A percentile compares a stretch with the other conserved stretches of the same genome.
These are phyloP conservation scores for Phytomonas francai DNA, from an alignment of 208 protist species.

Conservation along the genomic window DNA sequence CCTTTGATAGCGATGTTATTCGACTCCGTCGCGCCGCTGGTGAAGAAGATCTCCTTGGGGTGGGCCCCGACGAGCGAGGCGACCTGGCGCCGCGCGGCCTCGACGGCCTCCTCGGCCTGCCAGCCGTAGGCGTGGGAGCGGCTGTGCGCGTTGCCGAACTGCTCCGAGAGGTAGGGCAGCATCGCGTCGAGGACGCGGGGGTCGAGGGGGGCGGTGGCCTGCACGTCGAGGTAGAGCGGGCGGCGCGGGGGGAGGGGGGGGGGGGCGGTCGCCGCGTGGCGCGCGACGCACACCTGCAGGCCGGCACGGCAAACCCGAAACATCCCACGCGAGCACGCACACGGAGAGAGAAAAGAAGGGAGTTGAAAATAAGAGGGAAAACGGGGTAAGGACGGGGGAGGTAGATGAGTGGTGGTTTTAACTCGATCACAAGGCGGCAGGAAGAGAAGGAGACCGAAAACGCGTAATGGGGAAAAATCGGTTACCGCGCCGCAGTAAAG, in stretches of 20 bases:
- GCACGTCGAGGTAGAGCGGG: constrained; percentile 94
- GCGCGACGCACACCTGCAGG: too few relatives aligned
- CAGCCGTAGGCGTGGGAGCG: constrained; percentile 98
- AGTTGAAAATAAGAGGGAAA: too few relatives aligned
- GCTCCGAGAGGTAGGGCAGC: constrained; percentile 95
- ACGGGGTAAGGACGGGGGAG: too few relatives aligned
- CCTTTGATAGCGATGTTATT: constrained; percentile 99
- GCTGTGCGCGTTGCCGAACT: constrained; percentile 99
- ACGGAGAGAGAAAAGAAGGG: too few relatives aligned
- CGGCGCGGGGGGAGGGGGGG: constrained; percentile 17
- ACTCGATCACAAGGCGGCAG: too few relatives aligned
- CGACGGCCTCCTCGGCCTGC: constrained; percentile 91
- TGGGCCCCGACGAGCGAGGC: constrained; percentile 91
- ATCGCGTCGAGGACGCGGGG: constrained; percentile 98
- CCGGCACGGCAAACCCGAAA: too few relatives aligned
- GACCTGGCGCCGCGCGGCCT: constrained; percentile 91
- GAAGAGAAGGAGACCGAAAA: too few relatives aligned
- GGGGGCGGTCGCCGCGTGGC: background rate
- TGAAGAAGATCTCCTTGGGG: constrained; percentile 99
- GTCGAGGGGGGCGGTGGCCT: constrained; percentile 95
- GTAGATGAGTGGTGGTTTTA: too few relatives aligned
- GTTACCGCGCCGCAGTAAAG: too few relatives aligned
- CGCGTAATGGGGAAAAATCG: too few relatives aligned
- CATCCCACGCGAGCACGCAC: too few relatives aligned
- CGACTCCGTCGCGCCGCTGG: constrained; percentile 98